Evolutionary conservation across 768 basidiomycete species (phyloP).

Genomic region (Boletales sp.): DNA sequence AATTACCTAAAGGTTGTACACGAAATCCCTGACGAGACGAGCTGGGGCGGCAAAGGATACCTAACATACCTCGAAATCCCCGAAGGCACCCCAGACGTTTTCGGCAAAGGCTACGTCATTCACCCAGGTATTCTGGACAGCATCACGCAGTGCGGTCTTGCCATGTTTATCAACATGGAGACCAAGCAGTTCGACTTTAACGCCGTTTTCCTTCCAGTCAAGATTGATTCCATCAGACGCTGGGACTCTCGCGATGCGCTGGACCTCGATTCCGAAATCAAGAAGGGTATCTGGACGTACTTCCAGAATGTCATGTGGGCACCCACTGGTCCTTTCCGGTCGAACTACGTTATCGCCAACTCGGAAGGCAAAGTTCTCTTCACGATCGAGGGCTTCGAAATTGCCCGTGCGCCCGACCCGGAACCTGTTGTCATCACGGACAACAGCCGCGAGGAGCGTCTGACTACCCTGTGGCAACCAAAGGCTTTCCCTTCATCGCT

Average conservation of each 20-base stretch:
- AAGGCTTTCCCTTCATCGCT: slow-evolving; percentile 25
- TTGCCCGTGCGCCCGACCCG: slow-evolving; percentile 28
- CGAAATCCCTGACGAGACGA: slow-evolving; percentile 24
- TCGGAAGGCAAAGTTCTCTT: slow-evolving; percentile 28
- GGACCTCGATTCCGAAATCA: slow-evolving; percentile 23
- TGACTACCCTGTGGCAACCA: slow-evolving; percentile 31
- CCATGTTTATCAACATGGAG: slow-evolving; percentile 28
- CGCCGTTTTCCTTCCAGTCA: slow-evolving; percentile 30
- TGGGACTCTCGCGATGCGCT: slow-evolving; percentile 27
- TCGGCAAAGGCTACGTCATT: slow-evolving; percentile 28
- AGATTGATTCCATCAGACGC: slow-evolving; percentile 28
- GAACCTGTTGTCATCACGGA: slow-evolving; percentile 25
- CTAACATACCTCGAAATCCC: slow-evolving; percentile 22
- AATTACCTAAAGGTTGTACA: slow-evolving; percentile 28
- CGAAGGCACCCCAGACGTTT: slow-evolving; percentile 24
- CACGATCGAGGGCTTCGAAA: slow-evolving; percentile 34
- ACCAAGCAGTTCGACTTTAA: slow-evolving; percentile 31
- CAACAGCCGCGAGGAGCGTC: slow-evolving; percentile 25
- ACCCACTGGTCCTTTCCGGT: slow-evolving; percentile 19
- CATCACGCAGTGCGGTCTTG: slow-evolving; percentile 30
- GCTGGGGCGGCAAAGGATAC: slow-evolving; percentile 27
- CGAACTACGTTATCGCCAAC: slow-evolving; percentile 27
- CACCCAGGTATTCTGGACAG: slow-evolving; percentile 34
- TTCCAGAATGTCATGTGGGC: slow-evolving; percentile 24
- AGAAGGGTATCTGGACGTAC: slow-evolving; percentile 30